These are phyloP conservation scores for Cystobasidium onofrii DNA, from an alignment of 768 basidiomycete species.

Conservation along the genomic window DNA sequence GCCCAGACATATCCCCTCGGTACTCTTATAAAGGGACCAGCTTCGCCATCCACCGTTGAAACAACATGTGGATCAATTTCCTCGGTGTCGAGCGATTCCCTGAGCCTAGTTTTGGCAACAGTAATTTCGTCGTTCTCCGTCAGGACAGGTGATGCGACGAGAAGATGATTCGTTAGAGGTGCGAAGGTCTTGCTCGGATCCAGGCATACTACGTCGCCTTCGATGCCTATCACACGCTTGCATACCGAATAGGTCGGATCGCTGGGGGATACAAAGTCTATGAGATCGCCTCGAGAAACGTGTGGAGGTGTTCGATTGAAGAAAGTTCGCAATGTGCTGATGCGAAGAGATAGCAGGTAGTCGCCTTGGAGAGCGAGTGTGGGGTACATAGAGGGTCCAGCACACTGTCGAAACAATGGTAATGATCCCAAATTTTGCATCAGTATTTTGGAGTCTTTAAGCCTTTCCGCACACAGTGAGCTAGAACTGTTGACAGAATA, in stretches of 20 bases:
- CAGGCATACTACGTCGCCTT: slow-evolving; percentile 79
- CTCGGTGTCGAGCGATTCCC: background rate
- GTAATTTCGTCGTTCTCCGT: background rate
- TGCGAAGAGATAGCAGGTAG: slow-evolving; percentile 13
- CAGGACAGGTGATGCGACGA: background rate
- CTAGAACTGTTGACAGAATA: background rate
- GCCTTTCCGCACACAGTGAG: no score
- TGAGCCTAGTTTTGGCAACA: slow-evolving; percentile 14
- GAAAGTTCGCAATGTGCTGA: slow-evolving; percentile 10
- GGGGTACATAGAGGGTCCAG: slow-evolving; percentile 29
- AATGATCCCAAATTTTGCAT: no score
- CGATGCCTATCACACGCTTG: slow-evolving; percentile 81
- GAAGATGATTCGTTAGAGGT: background rate
- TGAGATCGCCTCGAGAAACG: slow-evolving; percentile 25
- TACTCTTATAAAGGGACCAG: slow-evolving; percentile 58
- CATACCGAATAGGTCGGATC: slow-evolving; percentile 47
- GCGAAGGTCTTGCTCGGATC: slow-evolving; percentile 54
- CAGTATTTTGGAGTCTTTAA: no score
- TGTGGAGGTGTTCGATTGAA: slow-evolving; percentile 5
- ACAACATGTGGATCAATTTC: background rate
- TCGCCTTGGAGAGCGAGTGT: slow-evolving; percentile 15
- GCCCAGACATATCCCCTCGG: slow-evolving; percentile 87
- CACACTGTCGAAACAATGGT: slow-evolving; percentile 4
- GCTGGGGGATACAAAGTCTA: slow-evolving; percentile 21
- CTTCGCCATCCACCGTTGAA: slow-evolving; percentile 49